These are phyloP conservation scores for Lipomyces yamanashiensis DNA, from an alignment of 805 yeast genomes.

Conservation along the genomic window DNA sequence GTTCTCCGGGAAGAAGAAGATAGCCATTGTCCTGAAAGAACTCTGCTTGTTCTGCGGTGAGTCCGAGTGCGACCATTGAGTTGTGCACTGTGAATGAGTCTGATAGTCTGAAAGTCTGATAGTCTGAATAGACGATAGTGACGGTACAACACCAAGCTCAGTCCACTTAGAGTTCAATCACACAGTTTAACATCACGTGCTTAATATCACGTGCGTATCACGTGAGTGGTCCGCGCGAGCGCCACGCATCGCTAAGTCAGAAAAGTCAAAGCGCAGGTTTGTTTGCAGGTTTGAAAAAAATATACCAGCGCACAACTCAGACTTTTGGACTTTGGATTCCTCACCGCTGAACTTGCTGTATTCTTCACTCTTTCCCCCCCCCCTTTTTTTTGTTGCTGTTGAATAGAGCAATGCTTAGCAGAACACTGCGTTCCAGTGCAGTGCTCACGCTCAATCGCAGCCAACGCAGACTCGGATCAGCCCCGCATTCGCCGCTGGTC, in stretches of 20 bases:
- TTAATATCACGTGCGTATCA: neutral
- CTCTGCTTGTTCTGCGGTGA: constrained; percentile 57
- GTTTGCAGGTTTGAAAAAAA: neutral
- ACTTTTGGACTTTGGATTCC: neutral
- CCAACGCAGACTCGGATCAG: neutral
- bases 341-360: neutral
- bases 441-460: neutral
- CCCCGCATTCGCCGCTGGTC: constrained; percentile 1
- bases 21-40: constrained; percentile 61
- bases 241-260: constrained; percentile 15
- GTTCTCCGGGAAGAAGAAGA: constrained; percentile 61
- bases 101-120: no score
- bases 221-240: constrained; percentile 1
- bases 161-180: neutral
- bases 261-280: neutral
- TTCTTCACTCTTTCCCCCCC: neutral
- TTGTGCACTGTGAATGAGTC: neutral
- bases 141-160: no score
- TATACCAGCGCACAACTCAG: neutral
- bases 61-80: constrained; percentile 37
- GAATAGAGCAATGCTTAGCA: neutral
- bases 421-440: neutral
- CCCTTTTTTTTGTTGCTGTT: neutral
- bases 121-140: no score
- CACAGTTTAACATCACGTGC: no score